These are phyloP conservation scores for Colletotrichum incanum DNA, from an alignment of 2,329 filamentous ascomycete genomes.

Conservation along the genomic window DNA sequence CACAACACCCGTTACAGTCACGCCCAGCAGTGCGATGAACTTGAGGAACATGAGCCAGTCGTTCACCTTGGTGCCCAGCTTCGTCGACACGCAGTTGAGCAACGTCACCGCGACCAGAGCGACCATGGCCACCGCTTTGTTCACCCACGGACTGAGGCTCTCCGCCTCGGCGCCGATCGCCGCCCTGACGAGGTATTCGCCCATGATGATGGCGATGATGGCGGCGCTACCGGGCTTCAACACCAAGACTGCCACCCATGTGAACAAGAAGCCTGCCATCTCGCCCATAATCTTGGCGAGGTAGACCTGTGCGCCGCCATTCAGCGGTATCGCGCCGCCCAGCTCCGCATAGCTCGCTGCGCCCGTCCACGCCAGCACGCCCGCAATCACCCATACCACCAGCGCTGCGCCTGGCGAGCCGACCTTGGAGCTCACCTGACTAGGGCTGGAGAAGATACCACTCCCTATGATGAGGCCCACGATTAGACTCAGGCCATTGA, in stretches of 20 bases:
- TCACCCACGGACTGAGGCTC: conserved; percentile 87
- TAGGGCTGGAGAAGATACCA: conserved; percentile 95
- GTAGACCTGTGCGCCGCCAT: conserved; percentile 95
- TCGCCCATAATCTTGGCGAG: conserved; percentile 97
- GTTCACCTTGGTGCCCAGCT: conserved; percentile 87
- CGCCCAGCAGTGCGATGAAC: conserved; percentile 88
- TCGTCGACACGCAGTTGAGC: conserved; percentile 92
- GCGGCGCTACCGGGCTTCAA: conserved; percentile 94
- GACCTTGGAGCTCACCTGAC: conserved; percentile 91
- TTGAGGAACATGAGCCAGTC: conserved; percentile 98
- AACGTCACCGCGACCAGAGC: conserved; percentile 84
- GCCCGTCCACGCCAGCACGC: conserved; percentile 95
- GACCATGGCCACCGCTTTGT: conserved; percentile 86
- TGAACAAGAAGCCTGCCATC: conserved; percentile 92
- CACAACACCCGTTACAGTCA: conserved; percentile 90
- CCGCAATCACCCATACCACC: conserved; percentile 92
- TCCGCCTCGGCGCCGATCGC: conserved; percentile 89
- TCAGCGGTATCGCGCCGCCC: conserved; percentile 94
- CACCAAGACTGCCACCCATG: conserved; percentile 95
- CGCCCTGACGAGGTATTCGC: conserved; percentile 94
- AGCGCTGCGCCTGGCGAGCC: conserved; percentile 92
- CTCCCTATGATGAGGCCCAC: conserved; percentile 96
- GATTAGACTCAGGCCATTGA: conserved; percentile 93
- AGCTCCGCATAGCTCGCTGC: conserved; percentile 96
- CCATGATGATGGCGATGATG: conserved; percentile 98